Conservation (phyloP, 148 eudicot species). For the Beta vulgaris region DNA sequence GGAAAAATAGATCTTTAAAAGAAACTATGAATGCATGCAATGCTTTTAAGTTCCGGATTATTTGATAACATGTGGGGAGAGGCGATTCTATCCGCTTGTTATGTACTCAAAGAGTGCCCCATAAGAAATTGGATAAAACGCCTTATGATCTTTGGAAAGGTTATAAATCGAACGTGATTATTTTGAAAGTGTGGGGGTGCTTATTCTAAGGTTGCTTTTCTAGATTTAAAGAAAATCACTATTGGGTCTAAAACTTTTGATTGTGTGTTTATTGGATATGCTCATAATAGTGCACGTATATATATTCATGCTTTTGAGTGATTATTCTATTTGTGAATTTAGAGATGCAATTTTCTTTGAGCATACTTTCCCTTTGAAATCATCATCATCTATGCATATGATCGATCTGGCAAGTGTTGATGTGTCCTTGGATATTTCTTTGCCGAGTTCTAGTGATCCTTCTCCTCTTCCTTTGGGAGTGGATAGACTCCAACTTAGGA, state of each 20-base stretch:
- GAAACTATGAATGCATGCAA: conserved; percentile 3
- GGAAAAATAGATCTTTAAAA: background rate
- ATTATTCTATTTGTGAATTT: conserved; percentile 5
- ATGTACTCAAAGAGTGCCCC: conserved; percentile 14
- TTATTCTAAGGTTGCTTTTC: background rate
- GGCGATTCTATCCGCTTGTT: background rate
- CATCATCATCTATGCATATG: background rate
- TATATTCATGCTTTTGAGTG: background rate
- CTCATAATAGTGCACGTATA: too few species aligned
- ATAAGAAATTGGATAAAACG: conserved; percentile 2
- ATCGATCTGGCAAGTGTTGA: too few species aligned
- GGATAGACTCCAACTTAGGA: background rate
- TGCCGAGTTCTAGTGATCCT: background rate
- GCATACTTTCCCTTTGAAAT: conserved; percentile 1
- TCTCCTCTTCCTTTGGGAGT: background rate
- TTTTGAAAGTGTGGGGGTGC: conserved; percentile 8
- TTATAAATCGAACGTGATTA: background rate
- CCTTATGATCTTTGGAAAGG: conserved; percentile 11
- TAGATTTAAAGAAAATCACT: background rate
- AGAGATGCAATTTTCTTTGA: too few species aligned
- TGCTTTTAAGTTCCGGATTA: background rate
- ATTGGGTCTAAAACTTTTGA: background rate
- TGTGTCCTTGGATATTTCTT: background rate
- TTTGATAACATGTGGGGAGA: background rate
- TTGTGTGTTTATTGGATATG: conserved; percentile 15